Conservation (phyloP, 2,329 filamentous ascomycete genomes). For the Aspergillus glaucus region DNA sequence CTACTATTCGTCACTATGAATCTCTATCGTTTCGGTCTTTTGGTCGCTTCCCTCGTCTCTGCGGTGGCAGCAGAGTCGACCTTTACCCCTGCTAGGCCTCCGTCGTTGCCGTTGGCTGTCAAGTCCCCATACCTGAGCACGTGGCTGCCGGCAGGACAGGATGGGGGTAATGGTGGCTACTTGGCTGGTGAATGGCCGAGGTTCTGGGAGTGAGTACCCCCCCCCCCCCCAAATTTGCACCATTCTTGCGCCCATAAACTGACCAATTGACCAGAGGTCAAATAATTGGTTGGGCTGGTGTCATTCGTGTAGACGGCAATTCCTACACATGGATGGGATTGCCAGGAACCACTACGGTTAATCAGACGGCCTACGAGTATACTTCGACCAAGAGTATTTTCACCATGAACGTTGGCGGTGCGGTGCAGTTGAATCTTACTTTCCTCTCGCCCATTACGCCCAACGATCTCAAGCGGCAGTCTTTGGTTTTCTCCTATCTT, state of each 20-base stretch:
- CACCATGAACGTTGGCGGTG: conserved; percentile 56
- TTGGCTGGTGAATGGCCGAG: conserved; percentile 63
- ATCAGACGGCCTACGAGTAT: conserved; percentile 61
- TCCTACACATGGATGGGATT: conserved; percentile 64
- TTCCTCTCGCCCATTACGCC: conserved; percentile 67
- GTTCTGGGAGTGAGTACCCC: conserved; percentile 58
- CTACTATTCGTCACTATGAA: conserved; percentile 22
- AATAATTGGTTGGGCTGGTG: conserved; percentile 59
- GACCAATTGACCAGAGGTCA: conserved; percentile 41
- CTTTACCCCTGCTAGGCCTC: conserved; percentile 60
- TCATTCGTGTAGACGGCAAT: conserved; percentile 61
- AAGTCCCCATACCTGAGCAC: conserved; percentile 68
- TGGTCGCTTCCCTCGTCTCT: conserved; percentile 18
- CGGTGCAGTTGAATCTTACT: conserved; percentile 59
- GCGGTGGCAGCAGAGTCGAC: conserved; percentile 39
- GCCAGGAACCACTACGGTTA: conserved; percentile 41
- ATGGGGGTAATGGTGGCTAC: conserved; percentile 59
- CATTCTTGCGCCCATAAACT: conserved; percentile 5
- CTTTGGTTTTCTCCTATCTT: conserved; percentile 65
- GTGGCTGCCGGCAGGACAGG: conserved; percentile 58
- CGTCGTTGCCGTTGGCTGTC: conserved; percentile 65
- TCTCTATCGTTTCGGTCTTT: conserved; percentile 18
- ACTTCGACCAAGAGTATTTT: conserved; percentile 68
- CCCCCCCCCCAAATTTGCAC: neutral
- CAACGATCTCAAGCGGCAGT: conserved; percentile 60